These are phyloP conservation scores for Candida parachauliodes DNA, from an alignment of 805 yeast genomes.

Conservation along the genomic window DNA sequence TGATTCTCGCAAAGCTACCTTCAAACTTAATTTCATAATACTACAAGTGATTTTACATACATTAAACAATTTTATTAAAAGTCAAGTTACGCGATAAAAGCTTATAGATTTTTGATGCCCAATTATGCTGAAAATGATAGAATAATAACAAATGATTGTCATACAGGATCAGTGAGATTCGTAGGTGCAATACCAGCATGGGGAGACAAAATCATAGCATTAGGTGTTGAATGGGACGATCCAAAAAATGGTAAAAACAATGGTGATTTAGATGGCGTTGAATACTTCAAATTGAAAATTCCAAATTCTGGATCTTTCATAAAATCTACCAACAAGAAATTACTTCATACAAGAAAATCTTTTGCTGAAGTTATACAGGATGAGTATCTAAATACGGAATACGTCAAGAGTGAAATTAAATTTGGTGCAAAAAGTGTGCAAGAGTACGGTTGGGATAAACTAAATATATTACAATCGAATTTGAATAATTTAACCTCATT, in stretches of 20 bases:
- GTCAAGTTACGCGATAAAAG: no score
- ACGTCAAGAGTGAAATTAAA: constrained; percentile 25
- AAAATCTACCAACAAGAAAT: constrained; percentile 39
- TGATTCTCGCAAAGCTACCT: no score
- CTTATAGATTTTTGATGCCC: no score
- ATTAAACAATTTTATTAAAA: no score
- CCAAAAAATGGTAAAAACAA: constrained; percentile 64
- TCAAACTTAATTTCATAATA: no score
- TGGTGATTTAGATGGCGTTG: constrained; percentile 53
- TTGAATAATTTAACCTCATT: constrained; percentile 43
- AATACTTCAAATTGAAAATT: constrained; percentile 47
- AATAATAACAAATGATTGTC: constrained; percentile 31
- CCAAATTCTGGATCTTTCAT: constrained; percentile 62
- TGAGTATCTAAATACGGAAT: constrained; percentile 23
- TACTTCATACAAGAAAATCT: constrained; percentile 17
- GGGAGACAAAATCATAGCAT: constrained; percentile 49
- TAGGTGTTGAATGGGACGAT: constrained; percentile 89
- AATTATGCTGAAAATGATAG: constrained; percentile 15
- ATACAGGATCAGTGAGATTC: constrained; percentile 60
- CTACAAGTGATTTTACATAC: no score
- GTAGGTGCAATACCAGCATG: constrained; percentile 62
- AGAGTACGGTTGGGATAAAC: constrained; percentile 61
- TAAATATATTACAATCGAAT: constrained; percentile 46
- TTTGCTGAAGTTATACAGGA: constrained; percentile 48
- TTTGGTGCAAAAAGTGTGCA: constrained; percentile 60